Base-by-base conservation (phyloP, 2,329 filamentous ascomycete genomes). In the Sclerotinia minor region DNA sequence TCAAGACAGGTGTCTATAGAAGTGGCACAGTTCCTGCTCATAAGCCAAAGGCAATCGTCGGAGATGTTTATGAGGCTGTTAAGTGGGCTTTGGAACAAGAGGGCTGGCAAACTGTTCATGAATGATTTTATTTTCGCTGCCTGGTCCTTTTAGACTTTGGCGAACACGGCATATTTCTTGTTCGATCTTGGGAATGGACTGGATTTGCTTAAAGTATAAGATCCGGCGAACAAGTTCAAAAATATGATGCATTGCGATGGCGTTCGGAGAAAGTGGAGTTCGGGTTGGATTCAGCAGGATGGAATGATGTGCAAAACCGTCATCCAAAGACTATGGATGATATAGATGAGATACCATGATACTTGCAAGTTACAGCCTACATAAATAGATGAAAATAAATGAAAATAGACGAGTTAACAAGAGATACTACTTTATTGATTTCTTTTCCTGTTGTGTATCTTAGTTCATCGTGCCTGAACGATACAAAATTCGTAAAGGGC, bases 1-100 rank as follows among this genome's bases (percentile, higher is more conserved):
- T 96, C 38, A 84, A 87, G 72, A 96, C 91, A 11, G 93, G 93
- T 0, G 92, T 97, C 0, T 96, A 90, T 79, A 79, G 79, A 41
- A 81, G 83, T 55, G 84, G 82, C 0, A 79, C 78, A 21, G 77
- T 77, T 72, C 90, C 91, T 19, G 82, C 82, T 26, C 84, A 86
- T 76, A 80, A 80, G 72, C 92, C 92, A 9, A 84, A 82, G 61
- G 84, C 83, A 35, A 87, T 92, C 70, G 87, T 90, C 29, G 85
- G 91, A 49, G 88, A 94, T 79, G 93, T 96, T 4, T 83, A 86
- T 73, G 87, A 88, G 71, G 93, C 91, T 15, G 91, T 96, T 5
- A 81, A 87, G 69, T 96, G 90, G 89, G 92, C 89, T 5, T 79
- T 95, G 75, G 81, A 86, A 78, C 81, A 80, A 64, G 84, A 66